A percentile compares a stretch with the other conserved stretches of the same genome.
Evolutionary conservation across 495 filamentous ascomycete species (phyloP).

Genomic region (Penicillium herquei): DNA sequence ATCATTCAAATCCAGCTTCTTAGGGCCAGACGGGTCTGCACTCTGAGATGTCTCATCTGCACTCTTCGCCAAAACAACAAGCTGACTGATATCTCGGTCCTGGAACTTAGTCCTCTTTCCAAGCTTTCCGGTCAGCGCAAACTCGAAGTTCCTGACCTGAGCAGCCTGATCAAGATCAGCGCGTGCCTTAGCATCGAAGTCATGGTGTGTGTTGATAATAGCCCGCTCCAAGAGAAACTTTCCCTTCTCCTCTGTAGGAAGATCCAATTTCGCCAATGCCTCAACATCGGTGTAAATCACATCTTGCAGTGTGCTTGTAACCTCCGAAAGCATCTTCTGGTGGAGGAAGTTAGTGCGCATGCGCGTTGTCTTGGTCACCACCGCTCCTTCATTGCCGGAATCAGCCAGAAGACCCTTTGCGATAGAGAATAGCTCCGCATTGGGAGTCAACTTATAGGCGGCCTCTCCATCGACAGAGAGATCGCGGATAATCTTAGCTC

Average conservation of each 20-base stretch:
- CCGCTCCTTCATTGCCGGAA: constrained; percentile 31
- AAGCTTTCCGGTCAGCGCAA: constrained; percentile 78
- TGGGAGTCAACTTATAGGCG: constrained; percentile 78
- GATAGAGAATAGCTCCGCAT: constrained; percentile 77
- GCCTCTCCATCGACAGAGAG: constrained; percentile 82
- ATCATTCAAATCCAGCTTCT: constrained; percentile 75
- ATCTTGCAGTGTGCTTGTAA: constrained; percentile 62
- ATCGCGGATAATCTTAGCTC: constrained; percentile 55
- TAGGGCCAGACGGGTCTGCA: constrained; percentile 47
- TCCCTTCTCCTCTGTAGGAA: constrained; percentile 47
- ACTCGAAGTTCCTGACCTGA: constrained; percentile 64
- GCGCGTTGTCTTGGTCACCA: constrained; percentile 42
- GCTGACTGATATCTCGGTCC: constrained; percentile 81
- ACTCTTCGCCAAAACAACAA: constrained; percentile 89
- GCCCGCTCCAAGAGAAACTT: constrained; percentile 78
- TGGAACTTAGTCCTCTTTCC: constrained; percentile 95
- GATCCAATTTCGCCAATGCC: constrained; percentile 40
- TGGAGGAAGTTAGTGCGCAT: constrained; percentile 80
- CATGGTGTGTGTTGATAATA: constrained; percentile 80
- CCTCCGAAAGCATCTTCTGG: constrained; percentile 81
- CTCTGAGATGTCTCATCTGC: constrained; percentile 24
- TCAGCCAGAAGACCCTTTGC: constrained; percentile 55
- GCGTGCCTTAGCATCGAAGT: constrained; percentile 72
- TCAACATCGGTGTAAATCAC: constrained; percentile 53
- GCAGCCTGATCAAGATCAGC: constrained; percentile 68